These are phyloP conservation scores for Primulina eburnea DNA, from an alignment of 257 asterid species.

Conservation along the genomic window DNA sequence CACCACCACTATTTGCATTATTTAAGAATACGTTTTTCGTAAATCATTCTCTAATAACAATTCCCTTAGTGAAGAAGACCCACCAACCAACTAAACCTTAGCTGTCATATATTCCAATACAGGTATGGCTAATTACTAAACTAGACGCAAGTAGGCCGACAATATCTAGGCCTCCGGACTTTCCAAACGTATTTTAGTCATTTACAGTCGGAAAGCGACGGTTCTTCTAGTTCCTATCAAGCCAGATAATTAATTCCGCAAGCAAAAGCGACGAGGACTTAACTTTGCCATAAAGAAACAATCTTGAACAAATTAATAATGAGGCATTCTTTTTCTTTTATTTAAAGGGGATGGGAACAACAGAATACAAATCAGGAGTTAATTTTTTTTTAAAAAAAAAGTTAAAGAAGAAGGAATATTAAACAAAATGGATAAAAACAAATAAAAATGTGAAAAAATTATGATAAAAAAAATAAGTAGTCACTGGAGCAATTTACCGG, in stretches of 20 bases:
- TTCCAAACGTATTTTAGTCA: not conserved
- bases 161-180: not conserved
- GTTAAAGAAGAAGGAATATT: too few relatives aligned
- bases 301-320: too few relatives aligned
- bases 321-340: not conserved
- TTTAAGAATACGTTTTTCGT: too few relatives aligned
- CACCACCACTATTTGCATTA: not conserved
- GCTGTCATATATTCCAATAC: not conserved
- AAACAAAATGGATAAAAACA: not conserved
- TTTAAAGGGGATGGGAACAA: not conserved
- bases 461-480: not conserved
- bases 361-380: not conserved
- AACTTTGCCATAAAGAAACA: too few relatives aligned
- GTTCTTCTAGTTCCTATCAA: too few relatives aligned
- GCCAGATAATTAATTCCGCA: not conserved
- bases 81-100: not conserved
- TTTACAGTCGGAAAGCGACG: too few relatives aligned
- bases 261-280: too few relatives aligned
- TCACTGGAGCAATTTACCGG: slow-evolving; percentile 4
- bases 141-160: not conserved
- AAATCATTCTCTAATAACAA: not conserved
- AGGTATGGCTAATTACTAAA: too few relatives aligned
- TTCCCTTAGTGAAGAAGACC: not conserved
- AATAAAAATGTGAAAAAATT: too few relatives aligned
- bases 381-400: too few relatives aligned